Evolutionary conservation across 306 rosid genomes (phyloP), one percentile per base, ranked within the genome.

Genomic region (Erythrophleum fordii): DNA sequence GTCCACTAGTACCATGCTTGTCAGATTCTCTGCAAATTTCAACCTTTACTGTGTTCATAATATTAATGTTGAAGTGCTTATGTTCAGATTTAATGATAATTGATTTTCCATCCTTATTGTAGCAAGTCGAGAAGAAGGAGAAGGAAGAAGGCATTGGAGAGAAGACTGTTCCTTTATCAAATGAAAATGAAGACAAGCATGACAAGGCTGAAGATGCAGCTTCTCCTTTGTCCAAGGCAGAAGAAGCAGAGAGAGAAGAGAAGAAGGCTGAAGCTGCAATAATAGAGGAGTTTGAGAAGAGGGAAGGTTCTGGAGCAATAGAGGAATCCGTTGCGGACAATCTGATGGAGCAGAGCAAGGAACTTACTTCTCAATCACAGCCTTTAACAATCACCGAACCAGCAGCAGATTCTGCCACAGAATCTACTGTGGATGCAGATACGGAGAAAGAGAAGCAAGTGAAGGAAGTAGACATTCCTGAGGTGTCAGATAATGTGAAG

Each of bases 51-150:
- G 35, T 56, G 62, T 6, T 11, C 35, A 2, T 55, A 31, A 56
- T 18, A 67, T 73, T 45, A 25, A 56, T 20, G 37, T 68, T 68
- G 0, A 55, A 42, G 39, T 29, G n/a, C 8, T 11, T 52, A 3
- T 45, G 60, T 71, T 80, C 22, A 18, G 20, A 39, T 31, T 61
- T 65, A 52, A 44, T 25, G n/a, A 75, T 44, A 13, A 77, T n/a
- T 17, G 69, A 0, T 58, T 77, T 23, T 49, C 42, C 69, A 69
- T 62, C 31, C 65, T 52, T 80, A 53, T 45, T 66, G 6, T 60
- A 92, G 91, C 76, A 83, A 71, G 78, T 78, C 44, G 95, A 85
- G 78, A 89, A 88, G 77, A 75, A 82, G 74, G 81, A 83, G 64
- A 85, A 79, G 58, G 87, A 85, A 37, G 94, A 75, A 42, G 83